Base-by-base conservation (phyloP, 495 filamentous ascomycete genomes). In the Penicillium dipodomyicola region DNA sequence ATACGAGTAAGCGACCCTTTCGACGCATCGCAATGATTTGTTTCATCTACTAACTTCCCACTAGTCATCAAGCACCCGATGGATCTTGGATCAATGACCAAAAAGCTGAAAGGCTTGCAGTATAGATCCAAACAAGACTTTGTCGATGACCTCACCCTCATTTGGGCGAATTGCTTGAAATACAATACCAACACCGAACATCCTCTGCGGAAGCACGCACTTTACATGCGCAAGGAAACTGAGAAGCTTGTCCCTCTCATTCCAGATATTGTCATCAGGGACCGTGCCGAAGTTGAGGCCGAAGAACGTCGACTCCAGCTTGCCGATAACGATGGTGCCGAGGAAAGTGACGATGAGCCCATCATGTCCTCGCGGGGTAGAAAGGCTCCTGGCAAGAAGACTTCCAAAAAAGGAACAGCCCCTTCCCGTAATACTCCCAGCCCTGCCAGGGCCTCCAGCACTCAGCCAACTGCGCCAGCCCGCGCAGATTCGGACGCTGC, bases 101-200 rank as follows among this genome's bases (percentile, higher is more conserved):
- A 99, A 77, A 97, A 97, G 75, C 84, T 99, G 32, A 96, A 96
- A 69, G 77, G 81, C 3, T 70, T 94, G 12, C 80, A 81, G 20
- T 98, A 96, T 78, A 93, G 89, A 69, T 96, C 91, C 45, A 98
- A 98, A 77, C 79, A 88, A 52, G 94, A 98, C 12, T 98, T 98
- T 61, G 91, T 97, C 32, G 84, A 87, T 49, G 94, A 98, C 58
- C 76, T 97, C 22, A 91, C 93, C 63, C 79, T 96, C 19, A 99
- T 99, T 42, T 99, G 94, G 94, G 79, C 86, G 30, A 99, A 99
- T 65, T 97, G 95, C 63, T 77, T 99, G 47, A 89, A 87, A 58
- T 99, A 97, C 71, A 99, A 99, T 68, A 88, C 89, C 30, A 90
- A 94, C 56, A 87, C 89, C 53, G 81, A 85, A 42, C 94, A 97